phyloP scores from a whole-genome alignment of 441 rosid species.

The Croton laevigatus region DNA sequence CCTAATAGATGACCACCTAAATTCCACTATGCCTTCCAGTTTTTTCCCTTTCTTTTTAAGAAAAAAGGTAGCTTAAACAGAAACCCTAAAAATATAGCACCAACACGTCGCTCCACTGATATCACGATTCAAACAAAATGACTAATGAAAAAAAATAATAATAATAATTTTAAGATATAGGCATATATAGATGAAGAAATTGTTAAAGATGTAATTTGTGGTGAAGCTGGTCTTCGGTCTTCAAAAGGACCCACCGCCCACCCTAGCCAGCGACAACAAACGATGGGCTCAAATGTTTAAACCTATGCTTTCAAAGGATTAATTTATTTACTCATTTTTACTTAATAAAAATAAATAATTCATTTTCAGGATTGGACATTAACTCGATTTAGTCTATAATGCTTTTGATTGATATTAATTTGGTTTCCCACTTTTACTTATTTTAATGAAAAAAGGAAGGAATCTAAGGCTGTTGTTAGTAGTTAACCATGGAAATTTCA shows the following conservation, averaged over 20 bases:
- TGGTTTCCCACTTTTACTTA: neutral
- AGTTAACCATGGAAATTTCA: slow-evolving; percentile 27
- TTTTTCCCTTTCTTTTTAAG: too few species aligned
- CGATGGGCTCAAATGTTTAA: slow-evolving; percentile 76
- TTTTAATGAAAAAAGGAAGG: neutral
- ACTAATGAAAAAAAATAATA: too few species aligned
- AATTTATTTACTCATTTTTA: too few species aligned
- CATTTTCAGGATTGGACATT: slow-evolving; percentile 41
- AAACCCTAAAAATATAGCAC: too few species aligned
- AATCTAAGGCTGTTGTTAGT: slow-evolving; percentile 21
- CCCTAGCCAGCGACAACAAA: slow-evolving; percentile 54
- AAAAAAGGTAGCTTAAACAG: too few species aligned
- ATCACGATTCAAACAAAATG: too few species aligned
- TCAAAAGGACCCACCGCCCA: slow-evolving; percentile 45
- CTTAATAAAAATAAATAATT: neutral
- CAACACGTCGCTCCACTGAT: too few species aligned
- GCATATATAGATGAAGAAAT: neutral
- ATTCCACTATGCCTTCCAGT: too few species aligned
- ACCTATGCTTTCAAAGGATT: slow-evolving; percentile 30
- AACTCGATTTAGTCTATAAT: slow-evolving; percentile 36
- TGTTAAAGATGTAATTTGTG: slow-evolving; percentile 36
- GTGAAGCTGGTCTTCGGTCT: slow-evolving; percentile 49
- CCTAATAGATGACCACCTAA: too few species aligned
- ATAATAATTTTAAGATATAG: too few species aligned
- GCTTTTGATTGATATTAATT: slow-evolving; percentile 26